These are phyloP conservation scores for Bonia amplexicaulis DNA, from an alignment of 176 grass and related monocot genomes.

Conservation along the genomic window DNA sequence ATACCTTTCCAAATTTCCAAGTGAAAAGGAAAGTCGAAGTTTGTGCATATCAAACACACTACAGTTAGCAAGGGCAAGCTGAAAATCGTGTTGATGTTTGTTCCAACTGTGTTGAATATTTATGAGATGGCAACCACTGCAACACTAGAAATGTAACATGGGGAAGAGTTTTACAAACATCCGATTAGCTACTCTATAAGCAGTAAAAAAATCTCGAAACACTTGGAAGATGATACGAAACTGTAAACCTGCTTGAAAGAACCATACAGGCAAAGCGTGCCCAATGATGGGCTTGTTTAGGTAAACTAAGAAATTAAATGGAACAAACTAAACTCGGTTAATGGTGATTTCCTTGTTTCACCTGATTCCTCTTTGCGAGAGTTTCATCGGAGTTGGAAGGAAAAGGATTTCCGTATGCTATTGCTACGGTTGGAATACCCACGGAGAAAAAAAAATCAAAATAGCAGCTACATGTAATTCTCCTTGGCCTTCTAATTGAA, in stretches of 20 bases:
- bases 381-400: too few species aligned
- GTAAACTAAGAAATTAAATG: background rate
- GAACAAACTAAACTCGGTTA: background rate
- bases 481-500: too few species aligned
- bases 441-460: too few species aligned
- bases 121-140: background rate
- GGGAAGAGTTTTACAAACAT: background rate
- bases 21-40: background rate
- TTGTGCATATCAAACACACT: background rate
- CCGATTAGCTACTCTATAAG: background rate
- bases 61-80: background rate
- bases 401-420: too few species aligned
- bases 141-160: background rate
- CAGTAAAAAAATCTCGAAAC: background rate
- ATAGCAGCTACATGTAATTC: too few species aligned
- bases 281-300: background rate
- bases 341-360: background rate
- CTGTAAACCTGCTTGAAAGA: background rate
- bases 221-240: background rate
- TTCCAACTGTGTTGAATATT: background rate
- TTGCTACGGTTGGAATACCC: too few species aligned
- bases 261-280: background rate
- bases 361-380: background rate
- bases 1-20: background rate
- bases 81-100: background rate